Conservation (phyloP, 208 protist species). For the Leishmania guyanensis region DNA sequence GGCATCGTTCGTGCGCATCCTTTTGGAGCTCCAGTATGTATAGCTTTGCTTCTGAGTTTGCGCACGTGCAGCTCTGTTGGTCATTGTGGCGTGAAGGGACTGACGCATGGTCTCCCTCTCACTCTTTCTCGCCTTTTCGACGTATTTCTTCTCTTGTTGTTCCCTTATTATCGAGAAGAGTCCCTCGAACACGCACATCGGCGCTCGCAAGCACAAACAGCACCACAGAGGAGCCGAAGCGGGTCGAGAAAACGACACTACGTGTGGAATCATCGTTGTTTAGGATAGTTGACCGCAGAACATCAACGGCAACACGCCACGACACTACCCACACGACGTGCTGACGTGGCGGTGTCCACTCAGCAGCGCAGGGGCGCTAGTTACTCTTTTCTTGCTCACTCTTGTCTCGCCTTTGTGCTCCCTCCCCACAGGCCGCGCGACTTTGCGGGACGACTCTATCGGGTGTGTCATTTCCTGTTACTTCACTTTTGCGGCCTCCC, state of each 20-base stretch:
- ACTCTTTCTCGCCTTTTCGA: neutral
- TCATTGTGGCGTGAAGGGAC: neutral
- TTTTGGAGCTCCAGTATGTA: neutral
- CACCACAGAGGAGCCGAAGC: neutral
- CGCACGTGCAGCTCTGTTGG: neutral
- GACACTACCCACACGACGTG: neutral
- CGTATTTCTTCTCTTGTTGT: slow-evolving; percentile 8
- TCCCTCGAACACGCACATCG: neutral
- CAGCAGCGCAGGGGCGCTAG: no score
- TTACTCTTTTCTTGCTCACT: slow-evolving; percentile 17
- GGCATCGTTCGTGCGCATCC: neutral
- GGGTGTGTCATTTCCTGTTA: neutral
- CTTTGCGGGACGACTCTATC: neutral
- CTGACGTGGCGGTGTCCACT: neutral
- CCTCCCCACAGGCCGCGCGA: neutral
- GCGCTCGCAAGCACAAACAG: neutral
- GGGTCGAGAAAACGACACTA: neutral
- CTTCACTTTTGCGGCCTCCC: neutral
- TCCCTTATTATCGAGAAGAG: neutral
- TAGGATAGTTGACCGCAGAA: neutral
- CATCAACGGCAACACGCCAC: neutral
- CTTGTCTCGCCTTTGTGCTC: neutral
- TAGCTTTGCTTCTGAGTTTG: neutral
- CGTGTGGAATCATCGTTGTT: neutral
- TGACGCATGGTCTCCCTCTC: neutral